phyloP scores from a whole-genome alignment of 2,329 filamentous ascomycete genomes.

The Ceratocystis alfenasii region DNA sequence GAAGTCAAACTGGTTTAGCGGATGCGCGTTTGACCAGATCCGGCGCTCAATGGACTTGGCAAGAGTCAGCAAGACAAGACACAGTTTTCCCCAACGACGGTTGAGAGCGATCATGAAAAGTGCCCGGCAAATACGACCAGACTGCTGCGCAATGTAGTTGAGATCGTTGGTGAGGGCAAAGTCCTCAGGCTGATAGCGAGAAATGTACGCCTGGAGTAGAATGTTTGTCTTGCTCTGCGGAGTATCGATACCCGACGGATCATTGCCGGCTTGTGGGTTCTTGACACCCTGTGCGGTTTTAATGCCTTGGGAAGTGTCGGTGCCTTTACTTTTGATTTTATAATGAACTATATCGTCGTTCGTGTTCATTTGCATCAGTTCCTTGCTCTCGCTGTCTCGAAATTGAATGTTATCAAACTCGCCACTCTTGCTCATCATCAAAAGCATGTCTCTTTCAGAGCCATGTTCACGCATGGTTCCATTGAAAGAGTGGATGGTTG shows the following conservation, averaged over 20 bases:
- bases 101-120: slow-evolving; percentile 97
- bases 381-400: slow-evolving; percentile 77
- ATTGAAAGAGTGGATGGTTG: slow-evolving; percentile 93
- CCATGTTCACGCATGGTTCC: slow-evolving; percentile 77
- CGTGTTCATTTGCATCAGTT: slow-evolving; percentile 62
- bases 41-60: slow-evolving; percentile 96
- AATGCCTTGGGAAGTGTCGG: too few species aligned
- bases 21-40: slow-evolving; percentile 90
- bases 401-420: slow-evolving; percentile 97
- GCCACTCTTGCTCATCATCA: slow-evolving; percentile 94
- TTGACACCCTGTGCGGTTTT: too few species aligned
- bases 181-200: slow-evolving; percentile 73
- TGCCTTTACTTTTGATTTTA: slow-evolving; percentile 30
- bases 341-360: slow-evolving; percentile 34
- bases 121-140: slow-evolving; percentile 83
- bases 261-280: too few species aligned
- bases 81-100: slow-evolving; percentile 89
- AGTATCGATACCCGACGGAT: slow-evolving; percentile 41
- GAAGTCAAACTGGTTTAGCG: slow-evolving; percentile 87
- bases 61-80: slow-evolving; percentile 75
- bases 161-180: slow-evolving; percentile 87
- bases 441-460: slow-evolving; percentile 81
- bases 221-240: slow-evolving; percentile 93
- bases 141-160: slow-evolving; percentile 91
- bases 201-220: slow-evolving; percentile 86